Evolutionary conservation across 2,329 filamentous ascomycete species (phyloP), one percentile per base, ranked within the genome.

Genomic region (Fusarium buharicum): DNA sequence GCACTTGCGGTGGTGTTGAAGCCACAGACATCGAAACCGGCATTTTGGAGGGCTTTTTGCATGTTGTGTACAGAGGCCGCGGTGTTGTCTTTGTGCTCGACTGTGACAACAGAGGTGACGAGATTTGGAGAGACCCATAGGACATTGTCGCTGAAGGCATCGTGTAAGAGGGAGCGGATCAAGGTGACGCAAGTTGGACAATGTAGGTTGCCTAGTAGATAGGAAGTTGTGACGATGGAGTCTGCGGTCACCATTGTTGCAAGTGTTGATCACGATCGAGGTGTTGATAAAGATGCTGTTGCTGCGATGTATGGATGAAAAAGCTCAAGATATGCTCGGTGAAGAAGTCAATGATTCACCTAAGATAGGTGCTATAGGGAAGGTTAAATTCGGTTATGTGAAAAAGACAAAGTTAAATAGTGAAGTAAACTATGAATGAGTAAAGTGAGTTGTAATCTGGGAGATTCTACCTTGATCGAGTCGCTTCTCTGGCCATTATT

Each of bases 131-230:
- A 89, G 27, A 91, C 83, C 77, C 84, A 86, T 50, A 70, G 79
- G 78, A 79, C 77, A 70, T 72, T 83, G 76, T 70, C 74, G 49
- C 67, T 70, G 65, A 77, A 84, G 17, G 74, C 73, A 39, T 78
- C 80, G 55, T 73, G 79, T 55, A 92, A 76, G 56, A 83, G 81
- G 50, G 82, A 78, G 69, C 86, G 81, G 70, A 93, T 91, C 65
- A 83, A 81, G 31, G 84, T 83, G 45, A 91, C 86, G 73, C 90
- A 93, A 58, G 89, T 90, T 13, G 89, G 87, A 77, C 90, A 92
- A 76, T 93, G 90, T n/a, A 93, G 81, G 74, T 93, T 92, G 60
- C 83, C 85, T 66, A 93, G 79, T 59, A 92, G 81, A 70, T 89
- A 86, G 30, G 85, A 88, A 2, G 85, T 88, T 12, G 81, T 84